Conservation (phyloP, 2,329 filamentous ascomycete species). For the Coccinonectria pachysandricola region DNA sequence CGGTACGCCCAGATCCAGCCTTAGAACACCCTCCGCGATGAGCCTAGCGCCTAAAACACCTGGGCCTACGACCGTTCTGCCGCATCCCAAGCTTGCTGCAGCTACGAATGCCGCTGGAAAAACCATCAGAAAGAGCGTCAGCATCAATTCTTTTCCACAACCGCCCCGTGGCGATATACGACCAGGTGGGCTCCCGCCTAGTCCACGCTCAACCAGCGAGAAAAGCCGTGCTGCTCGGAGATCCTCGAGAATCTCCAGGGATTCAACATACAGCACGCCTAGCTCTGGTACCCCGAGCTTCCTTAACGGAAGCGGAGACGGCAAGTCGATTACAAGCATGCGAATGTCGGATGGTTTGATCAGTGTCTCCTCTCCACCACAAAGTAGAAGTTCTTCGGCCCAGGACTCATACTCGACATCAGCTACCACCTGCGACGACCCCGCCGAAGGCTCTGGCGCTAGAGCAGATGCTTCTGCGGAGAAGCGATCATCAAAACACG, state of each 20-base stretch:
- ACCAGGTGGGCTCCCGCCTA: constrained; percentile 50
- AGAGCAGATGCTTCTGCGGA: constrained; percentile 24
- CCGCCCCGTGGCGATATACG: constrained; percentile 61
- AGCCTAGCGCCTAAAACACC: constrained; percentile 42
- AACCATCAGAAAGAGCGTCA: constrained; percentile 75
- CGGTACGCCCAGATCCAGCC: constrained; percentile 44
- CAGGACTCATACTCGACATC: constrained; percentile 89
- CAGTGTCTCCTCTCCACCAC: constrained; percentile 70
- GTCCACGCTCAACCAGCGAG: constrained; percentile 47
- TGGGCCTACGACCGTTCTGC: constrained; percentile 42
- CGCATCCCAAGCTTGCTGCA: constrained; percentile 45
- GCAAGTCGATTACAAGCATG: constrained; percentile 57
- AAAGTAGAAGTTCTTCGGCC: constrained; percentile 84
- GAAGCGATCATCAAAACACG: constrained; percentile 45
- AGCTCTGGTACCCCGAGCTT: constrained; percentile 55
- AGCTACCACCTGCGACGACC: constrained; percentile 79
- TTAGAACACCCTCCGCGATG: constrained; percentile 50
- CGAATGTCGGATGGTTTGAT: constrained; percentile 66
- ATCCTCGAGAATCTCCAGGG: constrained; percentile 42
- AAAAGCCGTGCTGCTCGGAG: constrained; percentile 38
- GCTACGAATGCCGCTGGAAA: constrained; percentile 51
- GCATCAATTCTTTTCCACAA: constrained; percentile 88
- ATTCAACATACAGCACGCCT: constrained; percentile 39
- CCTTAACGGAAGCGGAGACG: constrained; percentile 68
- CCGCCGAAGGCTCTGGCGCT: constrained; percentile 42